Percentiles rank a stretch among this genome's conserved stretches.
These are phyloP conservation scores for Bassia scoparia DNA, from an alignment of 148 eudicot species.

Conservation along the genomic window DNA sequence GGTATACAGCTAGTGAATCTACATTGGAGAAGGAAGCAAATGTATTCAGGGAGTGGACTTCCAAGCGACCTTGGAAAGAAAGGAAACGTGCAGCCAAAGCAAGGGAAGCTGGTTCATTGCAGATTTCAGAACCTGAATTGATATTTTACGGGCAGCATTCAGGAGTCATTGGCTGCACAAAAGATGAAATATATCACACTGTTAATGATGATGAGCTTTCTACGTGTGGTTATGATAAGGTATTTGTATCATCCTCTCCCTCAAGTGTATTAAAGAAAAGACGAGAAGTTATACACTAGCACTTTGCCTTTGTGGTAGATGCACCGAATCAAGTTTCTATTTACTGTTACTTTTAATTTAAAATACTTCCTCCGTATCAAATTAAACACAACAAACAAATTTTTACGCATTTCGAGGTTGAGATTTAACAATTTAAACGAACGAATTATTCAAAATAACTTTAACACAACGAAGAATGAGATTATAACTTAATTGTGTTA, in stretches of 20 bases:
- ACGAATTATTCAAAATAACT: no score
- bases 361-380: no score
- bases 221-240: slow-evolving; percentile 82
- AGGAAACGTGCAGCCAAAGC: slow-evolving; percentile 70
- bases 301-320: background rate
- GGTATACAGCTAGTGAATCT: slow-evolving; percentile 44
- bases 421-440: no score
- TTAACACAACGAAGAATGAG: no score
- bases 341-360: no score
- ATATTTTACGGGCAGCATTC: slow-evolving; percentile 80
- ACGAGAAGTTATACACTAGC: no score
- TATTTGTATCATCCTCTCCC: slow-evolving; percentile 20
- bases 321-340: background rate
- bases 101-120: slow-evolving; percentile 31
- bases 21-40: slow-evolving; percentile 34
- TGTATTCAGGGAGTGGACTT: slow-evolving; percentile 75
- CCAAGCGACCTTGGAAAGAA: slow-evolving; percentile 85
- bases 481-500: no score
- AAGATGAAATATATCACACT: slow-evolving; percentile 42
- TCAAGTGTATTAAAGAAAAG: no score
- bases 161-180: slow-evolving; percentile 79
- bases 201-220: slow-evolving; percentile 34
- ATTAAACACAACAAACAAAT: no score
- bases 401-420: no score
- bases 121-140: slow-evolving; percentile 59